A percentile compares a stretch with the other conserved stretches of the same genome.
phyloP scores from a whole-genome alignment of 2,329 filamentous ascomycete species.

The Fusarium redolens region DNA sequence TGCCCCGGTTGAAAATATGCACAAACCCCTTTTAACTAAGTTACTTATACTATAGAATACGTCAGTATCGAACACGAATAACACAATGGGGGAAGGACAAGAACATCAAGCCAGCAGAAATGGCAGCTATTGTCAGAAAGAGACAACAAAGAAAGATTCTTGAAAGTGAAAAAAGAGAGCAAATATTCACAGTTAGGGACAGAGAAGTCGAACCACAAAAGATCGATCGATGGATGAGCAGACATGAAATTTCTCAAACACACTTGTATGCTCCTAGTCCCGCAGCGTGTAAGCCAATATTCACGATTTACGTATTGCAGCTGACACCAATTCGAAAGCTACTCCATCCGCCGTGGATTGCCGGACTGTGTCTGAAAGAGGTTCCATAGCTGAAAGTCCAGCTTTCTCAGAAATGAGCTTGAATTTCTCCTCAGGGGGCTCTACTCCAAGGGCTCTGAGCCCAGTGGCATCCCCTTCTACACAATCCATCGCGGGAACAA shows the following conservation, averaged over 20 bases:
- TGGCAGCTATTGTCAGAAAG: neutral
- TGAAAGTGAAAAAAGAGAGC: neutral
- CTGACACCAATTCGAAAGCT: neutral
- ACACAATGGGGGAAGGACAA: neutral
- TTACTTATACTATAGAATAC: neutral
- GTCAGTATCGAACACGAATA: neutral
- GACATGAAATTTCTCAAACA: neutral
- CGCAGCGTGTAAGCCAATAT: neutral
- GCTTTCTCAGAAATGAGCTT: neutral
- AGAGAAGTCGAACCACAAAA: neutral
- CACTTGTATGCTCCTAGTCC: neutral
- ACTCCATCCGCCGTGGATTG: neutral
- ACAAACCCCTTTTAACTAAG: too few relatives aligned
- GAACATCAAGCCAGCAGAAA: neutral
- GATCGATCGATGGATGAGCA: neutral
- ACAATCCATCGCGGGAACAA: accelerated
- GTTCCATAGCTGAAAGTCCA: neutral
- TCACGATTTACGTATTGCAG: too few relatives aligned
- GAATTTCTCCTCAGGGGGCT: neutral
- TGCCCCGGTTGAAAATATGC: too few relatives aligned
- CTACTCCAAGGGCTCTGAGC: accelerated
- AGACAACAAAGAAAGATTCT: neutral
- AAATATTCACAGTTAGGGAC: neutral
- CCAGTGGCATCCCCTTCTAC: neutral
- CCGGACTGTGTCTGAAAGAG: neutral